phyloP scores from a whole-genome alignment of 495 filamentous ascomycete genomes.

The Penicillium daleae region DNA sequence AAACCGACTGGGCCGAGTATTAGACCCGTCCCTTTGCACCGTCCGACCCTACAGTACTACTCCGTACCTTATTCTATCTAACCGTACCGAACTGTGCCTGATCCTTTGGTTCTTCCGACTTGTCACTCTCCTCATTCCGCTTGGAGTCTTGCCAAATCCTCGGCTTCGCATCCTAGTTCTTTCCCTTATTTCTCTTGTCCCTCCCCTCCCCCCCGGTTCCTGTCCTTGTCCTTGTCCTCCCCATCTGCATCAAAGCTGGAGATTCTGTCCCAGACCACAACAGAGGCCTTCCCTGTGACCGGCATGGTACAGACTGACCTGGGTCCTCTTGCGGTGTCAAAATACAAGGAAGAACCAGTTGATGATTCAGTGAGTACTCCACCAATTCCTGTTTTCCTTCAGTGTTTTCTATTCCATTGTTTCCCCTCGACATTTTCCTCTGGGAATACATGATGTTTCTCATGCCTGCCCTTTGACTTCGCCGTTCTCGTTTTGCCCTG shows the following conservation, averaged over 20 bases:
- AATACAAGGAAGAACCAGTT: constrained; percentile 49
- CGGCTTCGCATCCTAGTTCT: constrained; percentile 18
- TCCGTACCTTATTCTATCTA: background rate
- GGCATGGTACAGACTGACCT: constrained; percentile 55
- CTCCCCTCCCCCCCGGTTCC: background rate
- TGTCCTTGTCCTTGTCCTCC: constrained; percentile 9
- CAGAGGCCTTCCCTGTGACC: constrained; percentile 44
- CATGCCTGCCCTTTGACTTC: constrained; percentile 9
- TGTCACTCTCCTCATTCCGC: background rate
- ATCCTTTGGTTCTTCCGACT: background rate
- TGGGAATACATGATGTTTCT: constrained; percentile 7
- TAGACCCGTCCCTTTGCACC: background rate
- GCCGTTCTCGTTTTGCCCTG: constrained; percentile 19
- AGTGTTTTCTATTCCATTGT: background rate
- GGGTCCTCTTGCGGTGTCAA: constrained; percentile 39
- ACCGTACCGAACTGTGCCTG: background rate
- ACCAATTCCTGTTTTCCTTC: background rate
- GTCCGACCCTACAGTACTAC: background rate
- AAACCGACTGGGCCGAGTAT: constrained; percentile 1
- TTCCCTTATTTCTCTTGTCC: constrained; percentile 15
- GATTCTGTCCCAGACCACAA: constrained; percentile 24
- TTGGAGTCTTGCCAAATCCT: background rate
- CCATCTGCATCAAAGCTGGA: constrained; percentile 10
- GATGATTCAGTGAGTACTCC: constrained; percentile 48
- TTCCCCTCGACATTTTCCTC: background rate